These are phyloP conservation scores for Hypoxylon cercidicola DNA, from an alignment of 495 filamentous ascomycete species.

Conservation along the genomic window DNA sequence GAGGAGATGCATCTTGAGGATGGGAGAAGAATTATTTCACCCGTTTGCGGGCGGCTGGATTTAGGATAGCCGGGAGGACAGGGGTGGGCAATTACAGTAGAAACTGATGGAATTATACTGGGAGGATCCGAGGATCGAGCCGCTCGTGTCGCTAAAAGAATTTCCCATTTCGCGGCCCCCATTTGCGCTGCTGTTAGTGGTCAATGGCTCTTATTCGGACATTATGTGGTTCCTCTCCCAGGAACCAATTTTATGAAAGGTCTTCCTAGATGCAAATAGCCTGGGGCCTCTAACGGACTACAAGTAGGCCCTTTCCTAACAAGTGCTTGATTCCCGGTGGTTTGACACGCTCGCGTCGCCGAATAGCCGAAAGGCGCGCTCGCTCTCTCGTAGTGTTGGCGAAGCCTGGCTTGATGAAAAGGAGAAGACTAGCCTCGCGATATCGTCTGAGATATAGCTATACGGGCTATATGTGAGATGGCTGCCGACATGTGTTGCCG, in stretches of 20 bases:
- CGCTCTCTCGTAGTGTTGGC: constrained; percentile 17
- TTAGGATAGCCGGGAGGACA: constrained; percentile 28
- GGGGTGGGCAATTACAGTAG: constrained; percentile 28
- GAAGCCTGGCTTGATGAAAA: constrained; percentile 1
- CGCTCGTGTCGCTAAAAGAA: constrained; percentile 44
- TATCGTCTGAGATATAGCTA: constrained; percentile 7
- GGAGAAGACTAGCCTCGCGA: constrained; percentile 13
- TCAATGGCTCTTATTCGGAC: constrained; percentile 48
- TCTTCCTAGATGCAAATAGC: constrained; percentile 34
- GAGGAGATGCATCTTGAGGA: constrained; percentile 28
- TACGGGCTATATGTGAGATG: constrained; percentile 23
- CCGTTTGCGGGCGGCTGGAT: constrained; percentile 32
- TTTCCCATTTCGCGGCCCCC: constrained; percentile 39
- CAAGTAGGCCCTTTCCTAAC: constrained; percentile 31
- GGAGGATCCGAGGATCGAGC: constrained; percentile 45
- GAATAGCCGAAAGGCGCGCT: constrained; percentile 29
- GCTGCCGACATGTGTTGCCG: constrained; percentile 18
- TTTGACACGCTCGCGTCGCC: constrained; percentile 35
- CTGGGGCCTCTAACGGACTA: constrained; percentile 17
- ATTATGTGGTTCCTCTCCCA: constrained; percentile 42
- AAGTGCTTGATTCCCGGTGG: constrained; percentile 23
- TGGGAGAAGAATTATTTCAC: constrained; percentile 31
- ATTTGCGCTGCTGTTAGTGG: constrained; percentile 38
- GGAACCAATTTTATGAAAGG: constrained; percentile 42
- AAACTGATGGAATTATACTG: constrained; percentile 29